Percentiles rank a stretch among this genome's conserved stretches.
phyloP scores from a whole-genome alignment of 495 filamentous ascomycete species.

The Xylaria cubensis region DNA sequence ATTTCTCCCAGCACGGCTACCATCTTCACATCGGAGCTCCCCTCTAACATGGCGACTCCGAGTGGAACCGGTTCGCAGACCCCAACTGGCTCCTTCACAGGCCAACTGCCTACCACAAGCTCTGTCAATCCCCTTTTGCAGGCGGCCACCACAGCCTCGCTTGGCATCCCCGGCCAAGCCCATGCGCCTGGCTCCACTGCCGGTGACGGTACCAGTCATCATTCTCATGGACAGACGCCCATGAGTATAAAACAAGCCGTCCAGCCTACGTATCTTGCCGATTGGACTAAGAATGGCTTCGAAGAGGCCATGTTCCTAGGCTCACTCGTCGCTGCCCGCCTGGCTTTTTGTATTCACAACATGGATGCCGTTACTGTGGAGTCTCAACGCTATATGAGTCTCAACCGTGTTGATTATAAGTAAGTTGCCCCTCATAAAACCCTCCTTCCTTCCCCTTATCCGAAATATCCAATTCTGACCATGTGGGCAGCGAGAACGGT shows the following conservation, averaged over 20 bases:
- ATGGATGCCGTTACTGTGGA: slow-evolving; percentile 49
- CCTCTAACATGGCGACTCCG: slow-evolving; percentile 88
- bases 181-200: slow-evolving; percentile 45
- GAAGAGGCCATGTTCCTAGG: slow-evolving; percentile 84
- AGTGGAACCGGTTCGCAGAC: slow-evolving; percentile 91
- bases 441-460: neutral
- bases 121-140: slow-evolving; percentile 91
- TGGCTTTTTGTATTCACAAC: slow-evolving; percentile 67
- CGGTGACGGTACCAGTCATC: slow-evolving; percentile 53
- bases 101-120: slow-evolving; percentile 54
- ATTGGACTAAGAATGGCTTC: slow-evolving; percentile 87
- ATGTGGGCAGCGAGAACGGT: slow-evolving; percentile 45
- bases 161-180: slow-evolving; percentile 57
- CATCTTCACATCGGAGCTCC: slow-evolving; percentile 96
- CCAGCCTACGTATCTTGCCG: slow-evolving; percentile 86
- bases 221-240: slow-evolving; percentile 88
- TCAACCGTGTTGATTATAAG: slow-evolving; percentile 57
- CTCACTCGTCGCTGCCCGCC: slow-evolving; percentile 76
- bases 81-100: slow-evolving; percentile 69
- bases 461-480: slow-evolving; percentile 26
- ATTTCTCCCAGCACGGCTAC: slow-evolving; percentile 89
- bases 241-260: slow-evolving; percentile 80
- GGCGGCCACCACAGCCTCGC: slow-evolving; percentile 79
- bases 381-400: slow-evolving; percentile 50
- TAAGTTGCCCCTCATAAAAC: slow-evolving; percentile 36